Evolutionary conservation across 331 rosid genomes (phyloP).

Genomic region (Dryas integrifolia): DNA sequence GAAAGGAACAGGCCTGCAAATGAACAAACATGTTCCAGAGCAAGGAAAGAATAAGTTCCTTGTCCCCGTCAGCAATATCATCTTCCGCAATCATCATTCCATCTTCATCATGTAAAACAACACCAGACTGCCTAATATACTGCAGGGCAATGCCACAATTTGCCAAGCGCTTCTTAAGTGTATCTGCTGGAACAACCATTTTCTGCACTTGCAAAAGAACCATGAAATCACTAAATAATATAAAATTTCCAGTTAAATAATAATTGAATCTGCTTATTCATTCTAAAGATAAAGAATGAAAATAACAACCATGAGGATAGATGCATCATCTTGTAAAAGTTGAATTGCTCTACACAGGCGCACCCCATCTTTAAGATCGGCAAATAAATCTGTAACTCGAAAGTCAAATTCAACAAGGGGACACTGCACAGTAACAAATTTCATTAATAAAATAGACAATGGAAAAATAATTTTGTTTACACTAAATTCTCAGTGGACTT

Average conservation of each 20-base stretch:
- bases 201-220: constrained; percentile 56
- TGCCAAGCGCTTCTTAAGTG: constrained; percentile 65
- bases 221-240: constrained; percentile 30
- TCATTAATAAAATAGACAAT: neutral
- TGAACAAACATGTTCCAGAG: constrained; percentile 87
- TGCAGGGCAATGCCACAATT: constrained; percentile 69
- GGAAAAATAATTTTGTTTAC: neutral
- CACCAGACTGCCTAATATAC: constrained; percentile 80
- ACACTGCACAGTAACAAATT: constrained; percentile 45
- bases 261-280: constrained; percentile 10
- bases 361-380: constrained; percentile 83
- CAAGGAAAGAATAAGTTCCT: constrained; percentile 76
- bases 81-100: constrained; percentile 57
- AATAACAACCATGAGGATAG: constrained; percentile 69
- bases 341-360: constrained; percentile 84
- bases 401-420: constrained; percentile 76
- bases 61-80: constrained; percentile 75
- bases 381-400: constrained; percentile 63
- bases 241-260: constrained; percentile 8
- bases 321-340: constrained; percentile 68
- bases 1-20: constrained; percentile 54
- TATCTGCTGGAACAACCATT: constrained; percentile 75
- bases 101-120: constrained; percentile 63
- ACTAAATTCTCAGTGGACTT: neutral
- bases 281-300: constrained; percentile 11